Conservation (phyloP, 345 rosid species). For the Citrus australasica region DNA sequence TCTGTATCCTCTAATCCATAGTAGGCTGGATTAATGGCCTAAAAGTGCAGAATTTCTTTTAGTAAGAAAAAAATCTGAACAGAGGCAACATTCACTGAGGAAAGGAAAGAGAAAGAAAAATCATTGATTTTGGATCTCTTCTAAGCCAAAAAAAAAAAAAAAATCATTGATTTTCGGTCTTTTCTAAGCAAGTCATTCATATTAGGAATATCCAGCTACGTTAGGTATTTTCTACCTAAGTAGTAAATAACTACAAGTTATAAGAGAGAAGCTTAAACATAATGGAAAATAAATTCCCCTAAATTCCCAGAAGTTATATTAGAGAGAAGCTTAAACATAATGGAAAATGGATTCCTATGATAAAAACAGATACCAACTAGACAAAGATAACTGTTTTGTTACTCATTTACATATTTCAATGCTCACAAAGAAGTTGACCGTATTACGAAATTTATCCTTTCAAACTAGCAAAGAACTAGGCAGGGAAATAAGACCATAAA, state of each 20-base stretch:
- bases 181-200: background rate
- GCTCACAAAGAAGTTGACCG: background rate
- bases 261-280: background rate
- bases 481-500: background rate
- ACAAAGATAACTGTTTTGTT: background rate
- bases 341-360: background rate
- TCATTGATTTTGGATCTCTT: background rate
- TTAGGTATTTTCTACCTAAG: background rate
- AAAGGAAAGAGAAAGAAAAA: background rate
- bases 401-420: background rate
- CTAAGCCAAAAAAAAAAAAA: background rate
- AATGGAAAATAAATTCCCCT: background rate
- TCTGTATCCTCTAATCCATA: slow-evolving; percentile 79
- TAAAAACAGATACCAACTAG: background rate
- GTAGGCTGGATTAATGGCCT: slow-evolving; percentile 97
- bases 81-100: background rate
- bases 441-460: background rate
- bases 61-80: background rate
- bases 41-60: slow-evolving; percentile 18
- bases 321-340: background rate
- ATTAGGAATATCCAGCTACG: background rate
- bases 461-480: background rate
- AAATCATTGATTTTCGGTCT: background rate
- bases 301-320: background rate
- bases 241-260: background rate